These are phyloP conservation scores for Ilyonectria destructans DNA, from an alignment of 2,329 filamentous ascomycete species.

Conservation along the genomic window DNA sequence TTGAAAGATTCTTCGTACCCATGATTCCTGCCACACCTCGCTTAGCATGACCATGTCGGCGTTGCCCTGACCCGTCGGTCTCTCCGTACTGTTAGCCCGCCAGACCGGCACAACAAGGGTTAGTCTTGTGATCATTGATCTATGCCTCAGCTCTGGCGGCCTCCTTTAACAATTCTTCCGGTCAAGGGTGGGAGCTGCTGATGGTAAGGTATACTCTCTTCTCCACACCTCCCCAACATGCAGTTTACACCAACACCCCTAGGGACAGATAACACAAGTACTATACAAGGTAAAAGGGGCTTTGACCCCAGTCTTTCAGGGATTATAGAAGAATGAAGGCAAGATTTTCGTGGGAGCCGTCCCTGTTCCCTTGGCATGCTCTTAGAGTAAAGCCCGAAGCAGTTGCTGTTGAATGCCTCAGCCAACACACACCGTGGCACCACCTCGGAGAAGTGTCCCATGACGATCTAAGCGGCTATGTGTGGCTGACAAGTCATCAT, in stretches of 20 bases:
- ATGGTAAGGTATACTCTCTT: slow-evolving; percentile 4
- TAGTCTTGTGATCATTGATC: no score
- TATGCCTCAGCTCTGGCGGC: background rate
- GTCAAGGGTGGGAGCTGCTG: background rate
- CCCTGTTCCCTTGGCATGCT: background rate
- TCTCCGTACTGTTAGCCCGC: no score
- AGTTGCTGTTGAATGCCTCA: background rate
- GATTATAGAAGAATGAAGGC: no score
- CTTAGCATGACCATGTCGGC: no score
- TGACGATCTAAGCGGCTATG: background rate
- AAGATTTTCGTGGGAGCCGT: no score
- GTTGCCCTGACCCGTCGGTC: no score
- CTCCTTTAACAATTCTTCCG: background rate
- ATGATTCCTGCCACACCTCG: no score
- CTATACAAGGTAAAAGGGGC: no score
- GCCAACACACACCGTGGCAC: background rate
- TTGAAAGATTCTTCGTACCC: background rate
- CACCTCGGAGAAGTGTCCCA: background rate
- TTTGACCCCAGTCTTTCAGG: no score
- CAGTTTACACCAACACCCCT: background rate
- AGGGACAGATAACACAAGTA: background rate
- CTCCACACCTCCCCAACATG: background rate
- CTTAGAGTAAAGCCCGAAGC: slow-evolving; percentile 9
- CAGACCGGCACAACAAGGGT: no score
- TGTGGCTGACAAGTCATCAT: background rate